Evolutionary conservation across 495 filamentous ascomycete genomes (phyloP).

Genomic region (Aspergillus panamensis): DNA sequence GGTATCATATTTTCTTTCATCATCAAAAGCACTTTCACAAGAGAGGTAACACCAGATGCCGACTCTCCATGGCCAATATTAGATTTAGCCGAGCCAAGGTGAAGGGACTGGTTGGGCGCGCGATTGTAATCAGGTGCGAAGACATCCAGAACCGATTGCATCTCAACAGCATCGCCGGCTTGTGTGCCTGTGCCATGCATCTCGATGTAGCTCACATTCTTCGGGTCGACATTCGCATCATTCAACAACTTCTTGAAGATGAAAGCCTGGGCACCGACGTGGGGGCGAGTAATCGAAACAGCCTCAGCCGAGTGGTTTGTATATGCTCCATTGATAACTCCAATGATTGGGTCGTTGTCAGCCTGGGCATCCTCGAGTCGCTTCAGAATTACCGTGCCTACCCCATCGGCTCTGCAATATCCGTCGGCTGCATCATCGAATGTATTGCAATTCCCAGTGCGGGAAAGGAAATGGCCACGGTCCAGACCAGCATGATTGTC

Average conservation of each 20-base stretch:
- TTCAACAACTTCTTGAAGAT: slow-evolving; percentile 68
- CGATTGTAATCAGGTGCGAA: slow-evolving; percentile 74
- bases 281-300: slow-evolving; percentile 81
- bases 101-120: slow-evolving; percentile 64
- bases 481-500: slow-evolving; percentile 83
- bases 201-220: slow-evolving; percentile 76
- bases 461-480: slow-evolving; percentile 77
- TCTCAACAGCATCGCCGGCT: slow-evolving; percentile 76
- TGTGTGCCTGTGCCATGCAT: slow-evolving; percentile 91
- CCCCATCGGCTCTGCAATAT: slow-evolving; percentile 72
- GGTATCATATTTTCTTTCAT: slow-evolving; percentile 78
- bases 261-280: slow-evolving; percentile 64
- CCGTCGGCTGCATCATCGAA: slow-evolving; percentile 76
- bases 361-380: slow-evolving; percentile 68
- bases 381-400: slow-evolving; percentile 70
- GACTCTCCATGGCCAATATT: slow-evolving; percentile 91
- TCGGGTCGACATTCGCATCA: slow-evolving; percentile 65
- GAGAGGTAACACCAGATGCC: slow-evolving; percentile 75
- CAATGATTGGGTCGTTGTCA: slow-evolving; percentile 72
- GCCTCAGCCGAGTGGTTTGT: slow-evolving; percentile 77
- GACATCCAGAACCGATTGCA: slow-evolving; percentile 70
- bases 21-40: slow-evolving; percentile 88
- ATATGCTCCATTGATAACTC: slow-evolving; percentile 59
- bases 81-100: slow-evolving; percentile 81
- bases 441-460: slow-evolving; percentile 75